Conservation (phyloP, 2,329 filamentous ascomycete species). For the Alternaria rosae region DNA sequence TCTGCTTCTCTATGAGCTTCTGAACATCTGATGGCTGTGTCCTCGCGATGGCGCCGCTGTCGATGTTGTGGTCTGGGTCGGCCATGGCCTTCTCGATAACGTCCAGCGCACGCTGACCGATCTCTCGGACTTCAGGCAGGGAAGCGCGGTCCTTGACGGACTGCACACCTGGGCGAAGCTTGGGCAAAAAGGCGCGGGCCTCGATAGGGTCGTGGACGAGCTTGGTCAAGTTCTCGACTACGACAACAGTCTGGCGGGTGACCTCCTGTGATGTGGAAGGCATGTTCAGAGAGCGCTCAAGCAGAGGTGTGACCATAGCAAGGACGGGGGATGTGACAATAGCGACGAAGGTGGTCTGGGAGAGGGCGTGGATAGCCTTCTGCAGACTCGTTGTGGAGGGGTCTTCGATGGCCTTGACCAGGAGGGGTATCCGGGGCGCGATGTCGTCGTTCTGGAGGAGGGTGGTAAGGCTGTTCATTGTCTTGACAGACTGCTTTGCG, state of each 20-base stretch:
- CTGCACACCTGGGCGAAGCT: slow-evolving; percentile 92
- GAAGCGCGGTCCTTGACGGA: slow-evolving; percentile 86
- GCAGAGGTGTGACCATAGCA: slow-evolving; percentile 89
- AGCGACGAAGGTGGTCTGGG: slow-evolving; percentile 97
- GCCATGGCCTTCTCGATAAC: slow-evolving; percentile 96
- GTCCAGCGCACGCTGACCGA: slow-evolving; percentile 80
- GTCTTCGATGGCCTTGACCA: slow-evolving; percentile 95
- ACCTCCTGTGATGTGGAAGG: slow-evolving; percentile 93
- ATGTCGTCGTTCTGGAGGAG: slow-evolving; percentile 98
- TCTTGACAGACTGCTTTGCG: slow-evolving; percentile 84
- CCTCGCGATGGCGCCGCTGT: slow-evolving; percentile 66
- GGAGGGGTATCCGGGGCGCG: slow-evolving; percentile 84
- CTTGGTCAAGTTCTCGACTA: slow-evolving; percentile 97
- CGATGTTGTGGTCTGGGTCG: slow-evolving; percentile 61
- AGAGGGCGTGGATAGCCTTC: slow-evolving; percentile 95
- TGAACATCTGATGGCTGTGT: slow-evolving; percentile 76
- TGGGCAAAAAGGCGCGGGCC: slow-evolving; percentile 92
- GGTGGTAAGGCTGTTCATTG: slow-evolving; percentile 89
- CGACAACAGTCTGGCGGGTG: slow-evolving; percentile 91
- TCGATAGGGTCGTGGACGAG: slow-evolving; percentile 95
- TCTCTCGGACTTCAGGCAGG: slow-evolving; percentile 90
- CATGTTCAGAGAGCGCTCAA: slow-evolving; percentile 92
- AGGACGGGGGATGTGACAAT: slow-evolving; percentile 95
- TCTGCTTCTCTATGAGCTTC: slow-evolving; percentile 75
- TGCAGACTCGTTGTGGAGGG: slow-evolving; percentile 87